phyloP scores from a whole-genome alignment of 140 eudicot genomes.

The Cichorium intybus region DNA sequence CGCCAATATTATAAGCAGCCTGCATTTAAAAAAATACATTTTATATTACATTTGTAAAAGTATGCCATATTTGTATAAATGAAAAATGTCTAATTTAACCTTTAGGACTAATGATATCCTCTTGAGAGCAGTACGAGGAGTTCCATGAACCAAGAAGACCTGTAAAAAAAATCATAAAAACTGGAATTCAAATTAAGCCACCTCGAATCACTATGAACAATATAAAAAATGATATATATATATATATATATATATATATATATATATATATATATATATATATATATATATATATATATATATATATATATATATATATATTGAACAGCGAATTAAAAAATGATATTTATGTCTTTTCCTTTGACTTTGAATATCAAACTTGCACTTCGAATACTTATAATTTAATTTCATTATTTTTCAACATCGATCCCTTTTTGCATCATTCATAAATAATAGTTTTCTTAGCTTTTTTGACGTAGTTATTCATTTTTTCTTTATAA shows the following conservation, averaged over 20 bases:
- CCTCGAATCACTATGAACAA: not conserved
- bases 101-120: constrained; percentile 65
- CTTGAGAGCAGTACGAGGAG: constrained; percentile 63
- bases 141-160: constrained; percentile 80
- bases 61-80: not conserved
- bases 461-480: constrained; percentile 1
- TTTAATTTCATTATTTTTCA: not conserved
- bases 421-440: not conserved
- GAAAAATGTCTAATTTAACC: constrained; percentile 36
- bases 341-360: not conserved
- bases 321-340: too few relatives aligned
- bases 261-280: too few relatives aligned
- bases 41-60: not conserved
- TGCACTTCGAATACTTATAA: not conserved
- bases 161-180: constrained; percentile 17
- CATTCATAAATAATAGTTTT: not conserved
- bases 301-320: too few relatives aligned
- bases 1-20: constrained; percentile 92
- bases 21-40: constrained; percentile 23
- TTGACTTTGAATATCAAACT: constrained; percentile 22
- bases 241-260: too few relatives aligned
- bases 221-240: too few relatives aligned
- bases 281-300: too few relatives aligned
- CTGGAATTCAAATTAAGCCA: not conserved
- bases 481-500: not conserved